A percentile compares a stretch with the other conserved stretches of the same genome.
These are phyloP conservation scores for Noccaea caerulescens DNA, from an alignment of 345 rosid genomes.

Conservation along the genomic window DNA sequence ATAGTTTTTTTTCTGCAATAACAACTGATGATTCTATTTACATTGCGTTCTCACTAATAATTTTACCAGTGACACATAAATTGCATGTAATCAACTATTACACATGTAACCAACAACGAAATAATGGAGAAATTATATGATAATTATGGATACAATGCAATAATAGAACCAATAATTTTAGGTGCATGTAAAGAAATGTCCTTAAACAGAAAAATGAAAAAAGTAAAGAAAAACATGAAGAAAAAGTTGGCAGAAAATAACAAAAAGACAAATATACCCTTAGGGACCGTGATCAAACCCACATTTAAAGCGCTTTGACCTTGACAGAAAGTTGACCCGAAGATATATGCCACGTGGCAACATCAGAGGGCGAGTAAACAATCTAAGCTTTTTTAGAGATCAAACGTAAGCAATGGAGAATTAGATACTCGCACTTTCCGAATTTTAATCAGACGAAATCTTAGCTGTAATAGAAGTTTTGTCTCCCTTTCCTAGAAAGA, in stretches of 20 bases:
- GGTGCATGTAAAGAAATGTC: slow-evolving; percentile 16
- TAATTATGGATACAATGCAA: background rate
- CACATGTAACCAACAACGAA: too few species aligned
- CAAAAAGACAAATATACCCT: slow-evolving; percentile 28
- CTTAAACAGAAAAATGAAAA: too few species aligned
- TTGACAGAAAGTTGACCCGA: background rate
- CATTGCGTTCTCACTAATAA: too few species aligned
- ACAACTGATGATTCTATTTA: too few species aligned
- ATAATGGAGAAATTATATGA: background rate
- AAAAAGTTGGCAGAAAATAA: slow-evolving; percentile 17
- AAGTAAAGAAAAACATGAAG: background rate
- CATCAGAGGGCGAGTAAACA: slow-evolving; percentile 38
- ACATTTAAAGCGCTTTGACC: slow-evolving; percentile 14
- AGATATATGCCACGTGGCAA: slow-evolving; percentile 24
- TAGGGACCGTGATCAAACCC: background rate
- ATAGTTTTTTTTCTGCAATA: too few species aligned
- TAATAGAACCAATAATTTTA: slow-evolving; percentile 34
- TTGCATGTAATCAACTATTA: too few species aligned
- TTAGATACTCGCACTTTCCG: slow-evolving; percentile 40
- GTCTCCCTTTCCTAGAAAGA: background rate
- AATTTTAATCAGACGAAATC: slow-evolving; percentile 26
- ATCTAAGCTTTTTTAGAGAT: background rate
- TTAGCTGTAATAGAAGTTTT: slow-evolving; percentile 33
- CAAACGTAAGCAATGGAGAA: slow-evolving; percentile 23
- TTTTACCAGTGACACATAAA: too few species aligned